Base-by-base conservation (phyloP, 495 filamentous ascomycete species). In the Penicillium bialowiezense region DNA sequence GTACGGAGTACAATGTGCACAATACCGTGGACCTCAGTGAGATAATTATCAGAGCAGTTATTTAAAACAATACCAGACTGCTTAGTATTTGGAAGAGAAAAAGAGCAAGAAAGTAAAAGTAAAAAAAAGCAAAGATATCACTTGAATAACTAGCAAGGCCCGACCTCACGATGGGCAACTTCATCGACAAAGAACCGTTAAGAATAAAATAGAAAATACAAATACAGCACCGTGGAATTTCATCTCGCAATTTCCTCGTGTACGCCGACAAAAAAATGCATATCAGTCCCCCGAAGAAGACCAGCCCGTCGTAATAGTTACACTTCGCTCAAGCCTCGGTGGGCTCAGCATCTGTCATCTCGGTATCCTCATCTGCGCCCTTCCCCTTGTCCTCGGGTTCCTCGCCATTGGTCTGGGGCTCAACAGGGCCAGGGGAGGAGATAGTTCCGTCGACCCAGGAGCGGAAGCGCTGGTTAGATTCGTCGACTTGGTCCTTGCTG, bases 401-500 rank as follows among this genome's bases (percentile, higher is more conserved):
- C 24, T 29, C 14, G 24, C 20, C 19, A 20, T 28, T 28, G 17
- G 20, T 8, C 33, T 51, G n/a, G 37, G 9, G 50, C 1, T 21
- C 57, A 9, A 49, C 59, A 24, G 62, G 40, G 3, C 28, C 42
- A 24, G 57, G 50, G 10, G 24, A 52, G 9, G 61, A 46, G 2
- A 67, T 59, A 1, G 62, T 46, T 1, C 69, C 71, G 41, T 68
- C 63, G 41, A 76, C 44, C 70, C 69, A 74, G 5, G 66, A 67
- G 6, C 70, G 71, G 67, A 82, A 89, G 3, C 76, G 76, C 52
- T 81, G 73, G 51, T 89, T 89, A 15, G 73, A 75, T 52, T 79
- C 78, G 48, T 89, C 82, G 32, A 91, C 87, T 42, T 88, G 77
- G 40, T 87, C 86, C 46, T 82, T 82, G 64, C 77, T 83, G 36